Percentiles rank a stretch among this genome's conserved stretches.
Evolutionary conservation across 441 rosid genomes (phyloP).

Genomic region (Oxalis stricta): DNA sequence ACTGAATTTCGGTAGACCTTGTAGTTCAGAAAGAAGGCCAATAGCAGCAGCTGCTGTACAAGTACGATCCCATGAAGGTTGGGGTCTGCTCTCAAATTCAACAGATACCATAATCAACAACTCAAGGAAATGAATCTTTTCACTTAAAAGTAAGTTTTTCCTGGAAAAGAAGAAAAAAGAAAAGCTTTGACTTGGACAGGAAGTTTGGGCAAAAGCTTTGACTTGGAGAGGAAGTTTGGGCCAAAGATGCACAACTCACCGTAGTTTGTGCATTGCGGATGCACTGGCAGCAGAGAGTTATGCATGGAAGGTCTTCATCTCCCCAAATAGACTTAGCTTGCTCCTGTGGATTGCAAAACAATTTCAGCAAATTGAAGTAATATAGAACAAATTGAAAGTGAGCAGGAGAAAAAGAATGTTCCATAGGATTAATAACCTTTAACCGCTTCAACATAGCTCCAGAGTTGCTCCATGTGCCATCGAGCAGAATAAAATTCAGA

Average conservation of each 20-base stretch:
- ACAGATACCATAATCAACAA: too few relatives aligned
- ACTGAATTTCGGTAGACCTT: slow-evolving; percentile 38
- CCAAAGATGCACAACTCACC: slow-evolving; percentile 26
- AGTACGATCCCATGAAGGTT: slow-evolving; percentile 91
- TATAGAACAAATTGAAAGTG: neutral
- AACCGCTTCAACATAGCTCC: slow-evolving; percentile 86
- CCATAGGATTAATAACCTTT: slow-evolving; percentile 27
- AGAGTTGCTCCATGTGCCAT: slow-evolving; percentile 95
- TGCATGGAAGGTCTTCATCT: slow-evolving; percentile 55
- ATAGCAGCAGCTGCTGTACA: slow-evolving; percentile 87
- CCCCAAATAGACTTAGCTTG: slow-evolving; percentile 64
- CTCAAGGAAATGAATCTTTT: too few relatives aligned
- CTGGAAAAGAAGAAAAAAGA: neutral
- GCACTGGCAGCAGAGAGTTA: slow-evolving; percentile 62
- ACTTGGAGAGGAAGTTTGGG: neutral
- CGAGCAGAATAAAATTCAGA: slow-evolving; percentile 64
- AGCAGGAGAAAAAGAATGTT: neutral
- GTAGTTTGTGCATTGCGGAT: slow-evolving; percentile 85
- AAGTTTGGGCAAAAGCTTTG: neutral
- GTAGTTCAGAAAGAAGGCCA: slow-evolving; percentile 60
- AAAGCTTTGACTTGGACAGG: too few relatives aligned
- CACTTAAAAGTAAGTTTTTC: neutral
- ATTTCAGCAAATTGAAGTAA: neutral
- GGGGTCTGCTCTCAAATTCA: slow-evolving; percentile 40
- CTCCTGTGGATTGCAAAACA: slow-evolving; percentile 36